Evolutionary conservation across 2,329 filamentous ascomycete genomes (phyloP).

Genomic region (Talaromyces sp.): DNA sequence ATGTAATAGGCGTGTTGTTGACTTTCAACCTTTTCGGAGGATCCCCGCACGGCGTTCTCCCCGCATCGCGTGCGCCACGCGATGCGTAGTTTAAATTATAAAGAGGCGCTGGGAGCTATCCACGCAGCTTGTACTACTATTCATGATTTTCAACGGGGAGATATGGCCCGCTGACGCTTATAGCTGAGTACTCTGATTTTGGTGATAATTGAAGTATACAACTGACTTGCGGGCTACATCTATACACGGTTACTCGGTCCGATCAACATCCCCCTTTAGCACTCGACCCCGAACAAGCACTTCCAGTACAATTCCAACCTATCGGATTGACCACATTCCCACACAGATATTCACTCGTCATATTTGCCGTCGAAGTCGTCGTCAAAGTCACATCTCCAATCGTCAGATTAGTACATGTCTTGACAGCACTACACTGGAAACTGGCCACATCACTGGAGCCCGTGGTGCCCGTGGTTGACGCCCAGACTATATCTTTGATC

Average conservation of each 20-base stretch:
- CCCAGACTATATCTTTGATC: slow-evolving; percentile 34
- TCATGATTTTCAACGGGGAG: neutral
- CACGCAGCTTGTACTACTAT: neutral
- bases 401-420: slow-evolving; percentile 29
- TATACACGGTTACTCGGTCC: neutral
- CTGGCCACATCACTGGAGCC: slow-evolving; percentile 25
- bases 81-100: neutral
- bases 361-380: neutral
- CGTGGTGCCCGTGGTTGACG: slow-evolving; percentile 24
- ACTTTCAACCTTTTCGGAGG: neutral
- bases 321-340: neutral
- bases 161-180: neutral
- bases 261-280: slow-evolving; percentile 21
- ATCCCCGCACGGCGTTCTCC: slow-evolving; percentile 12
- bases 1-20: neutral
- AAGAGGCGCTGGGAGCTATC: neutral
- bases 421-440: slow-evolving; percentile 32
- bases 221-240: neutral
- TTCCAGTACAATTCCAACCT: slow-evolving; percentile 31
- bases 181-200: neutral
- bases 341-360: neutral
- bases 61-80: neutral
- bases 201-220: neutral
- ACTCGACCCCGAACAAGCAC: slow-evolving; percentile 27
- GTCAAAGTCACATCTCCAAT: slow-evolving; percentile 25